These are phyloP conservation scores for Apostasia ramifera DNA, from an alignment of 106 monocot species.

Conservation along the genomic window DNA sequence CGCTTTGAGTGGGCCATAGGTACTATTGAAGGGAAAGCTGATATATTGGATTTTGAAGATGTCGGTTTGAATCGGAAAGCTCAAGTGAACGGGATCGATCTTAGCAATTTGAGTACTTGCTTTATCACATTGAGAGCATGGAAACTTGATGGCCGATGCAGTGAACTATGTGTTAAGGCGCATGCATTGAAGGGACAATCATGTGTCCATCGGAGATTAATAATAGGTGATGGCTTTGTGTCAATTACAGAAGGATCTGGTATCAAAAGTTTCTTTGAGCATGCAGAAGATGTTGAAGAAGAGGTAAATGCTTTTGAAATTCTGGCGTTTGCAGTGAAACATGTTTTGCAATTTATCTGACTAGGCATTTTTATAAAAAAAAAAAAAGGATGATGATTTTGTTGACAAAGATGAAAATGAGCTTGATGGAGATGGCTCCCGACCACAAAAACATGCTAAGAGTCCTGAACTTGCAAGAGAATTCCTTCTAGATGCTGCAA, in stretches of 20 bases:
- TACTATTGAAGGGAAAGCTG: conserved; percentile 83
- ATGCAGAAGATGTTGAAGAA: conserved; percentile 99
- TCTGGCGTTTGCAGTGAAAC: background rate
- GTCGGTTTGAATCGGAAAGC: conserved; percentile 71
- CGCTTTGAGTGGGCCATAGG: conserved; percentile 98
- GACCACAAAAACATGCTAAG: conserved; percentile 96
- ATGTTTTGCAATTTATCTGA: background rate
- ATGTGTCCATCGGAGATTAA: conserved; percentile 84
- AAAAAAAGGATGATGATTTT: conserved; percentile 75
- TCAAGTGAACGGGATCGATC: conserved; percentile 67
- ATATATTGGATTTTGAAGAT: conserved; percentile 82
- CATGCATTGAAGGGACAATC: conserved; percentile 91
- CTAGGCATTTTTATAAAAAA: background rate
- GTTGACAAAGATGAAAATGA: conserved; percentile 92
- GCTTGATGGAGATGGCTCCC: conserved; percentile 62
- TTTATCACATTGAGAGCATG: conserved; percentile 83
- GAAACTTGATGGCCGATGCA: conserved; percentile 67
- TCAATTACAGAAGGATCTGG: conserved; percentile 82
- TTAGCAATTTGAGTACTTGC: conserved; percentile 48
- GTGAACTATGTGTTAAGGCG: conserved; percentile 78
- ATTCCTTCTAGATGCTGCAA: conserved; percentile 96
- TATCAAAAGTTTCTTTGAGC: conserved; percentile 85
- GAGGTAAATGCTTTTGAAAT: conserved; percentile 46
- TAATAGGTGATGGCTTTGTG: conserved; percentile 87
- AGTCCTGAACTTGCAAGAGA: conserved; percentile 99